Evolutionary conservation across 345 rosid species (phyloP).

Genomic region (Acer saccharum): DNA sequence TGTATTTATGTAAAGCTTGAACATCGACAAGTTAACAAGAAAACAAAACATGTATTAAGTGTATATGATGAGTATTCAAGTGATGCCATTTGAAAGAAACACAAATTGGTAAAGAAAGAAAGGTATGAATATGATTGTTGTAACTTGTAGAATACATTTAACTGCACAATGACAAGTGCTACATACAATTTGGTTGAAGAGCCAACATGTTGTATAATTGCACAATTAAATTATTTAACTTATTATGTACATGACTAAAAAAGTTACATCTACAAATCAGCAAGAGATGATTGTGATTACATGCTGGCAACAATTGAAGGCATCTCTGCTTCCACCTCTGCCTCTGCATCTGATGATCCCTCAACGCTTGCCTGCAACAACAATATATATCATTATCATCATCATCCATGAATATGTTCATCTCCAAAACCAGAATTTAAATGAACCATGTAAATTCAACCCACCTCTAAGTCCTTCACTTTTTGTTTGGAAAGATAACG

Average conservation of each 20-base stretch:
- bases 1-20: background rate
- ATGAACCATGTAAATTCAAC: background rate
- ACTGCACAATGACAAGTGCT: background rate
- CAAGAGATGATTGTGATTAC: conserved; percentile 34
- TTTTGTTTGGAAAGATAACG: conserved; percentile 59
- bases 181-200: background rate
- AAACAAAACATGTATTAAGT: too few relatives aligned
- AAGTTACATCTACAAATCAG: conserved; percentile 42
- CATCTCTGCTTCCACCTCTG: conserved; percentile 71
- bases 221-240: conserved; percentile 26
- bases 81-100: too few relatives aligned
- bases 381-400: background rate
- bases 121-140: background rate
- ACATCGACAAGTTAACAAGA: background rate
- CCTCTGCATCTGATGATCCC: conserved; percentile 55
- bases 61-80: too few relatives aligned
- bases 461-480: conserved; percentile 40
- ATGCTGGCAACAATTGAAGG: conserved; percentile 86
- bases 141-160: background rate
- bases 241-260: conserved; percentile 51
- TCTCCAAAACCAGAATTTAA: background rate
- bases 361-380: conserved; percentile 53
- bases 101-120: background rate
- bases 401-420: background rate
- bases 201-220: background rate